Percentiles rank a stretch among this genome's conserved stretches.
Conservation (phyloP, 2,329 filamentous ascomycete genomes). For the Epichloe scottii region DNA sequence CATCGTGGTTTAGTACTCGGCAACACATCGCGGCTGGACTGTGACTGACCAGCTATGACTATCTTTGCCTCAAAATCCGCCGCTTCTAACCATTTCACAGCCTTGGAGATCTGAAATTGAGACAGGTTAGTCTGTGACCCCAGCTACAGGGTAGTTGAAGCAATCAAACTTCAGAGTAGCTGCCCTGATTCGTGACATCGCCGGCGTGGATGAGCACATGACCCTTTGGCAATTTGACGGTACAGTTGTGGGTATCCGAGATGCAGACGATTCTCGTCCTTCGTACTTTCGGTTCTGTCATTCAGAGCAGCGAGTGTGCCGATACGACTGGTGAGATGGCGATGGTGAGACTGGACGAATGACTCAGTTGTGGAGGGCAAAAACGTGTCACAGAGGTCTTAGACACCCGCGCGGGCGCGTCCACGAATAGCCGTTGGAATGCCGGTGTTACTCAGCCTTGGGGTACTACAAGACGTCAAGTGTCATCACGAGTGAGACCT, state of each 20-base stretch:
- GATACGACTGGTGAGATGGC: not conserved
- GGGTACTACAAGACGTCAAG: no score
- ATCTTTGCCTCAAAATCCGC: constrained; percentile 59
- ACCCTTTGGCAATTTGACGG: constrained; percentile 52
- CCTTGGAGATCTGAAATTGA: constrained; percentile 38
- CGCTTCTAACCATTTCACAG: constrained; percentile 54
- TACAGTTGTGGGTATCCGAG: constrained; percentile 63
- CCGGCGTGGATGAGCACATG: constrained; percentile 68
- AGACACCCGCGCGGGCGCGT: not conserved
- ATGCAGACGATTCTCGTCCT: constrained; percentile 60
- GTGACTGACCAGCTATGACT: constrained; percentile 48
- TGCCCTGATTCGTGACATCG: constrained; percentile 65
- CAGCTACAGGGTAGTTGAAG: not conserved
- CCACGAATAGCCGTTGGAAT: not conserved
- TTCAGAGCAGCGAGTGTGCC: not conserved
- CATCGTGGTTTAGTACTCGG: not conserved
- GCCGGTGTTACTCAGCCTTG: not conserved
- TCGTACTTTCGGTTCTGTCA: constrained; percentile 13
- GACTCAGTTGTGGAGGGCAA: no score
- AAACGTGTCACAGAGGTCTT: not conserved
- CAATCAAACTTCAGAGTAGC: constrained; percentile 33
- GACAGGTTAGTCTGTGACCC: not conserved
- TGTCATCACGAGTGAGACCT: no score
- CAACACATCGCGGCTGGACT: not conserved
- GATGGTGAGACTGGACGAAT: not conserved